Evolutionary conservation across 1,139 yeast species (phyloP).

Genomic region (Yamadazyma sp.): DNA sequence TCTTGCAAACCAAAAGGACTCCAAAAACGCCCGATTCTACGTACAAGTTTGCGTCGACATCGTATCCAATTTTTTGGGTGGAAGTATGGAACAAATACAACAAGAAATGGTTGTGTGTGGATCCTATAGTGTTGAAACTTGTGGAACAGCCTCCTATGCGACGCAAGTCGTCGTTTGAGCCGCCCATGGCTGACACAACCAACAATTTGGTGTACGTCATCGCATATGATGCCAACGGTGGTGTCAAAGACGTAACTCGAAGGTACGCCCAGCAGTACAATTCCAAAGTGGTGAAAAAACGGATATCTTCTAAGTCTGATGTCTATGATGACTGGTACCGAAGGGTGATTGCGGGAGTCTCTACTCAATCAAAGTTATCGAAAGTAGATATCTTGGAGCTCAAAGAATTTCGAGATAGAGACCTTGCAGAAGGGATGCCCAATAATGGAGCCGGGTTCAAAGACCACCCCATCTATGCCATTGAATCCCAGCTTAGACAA

Average conservation of each 20-base stretch:
- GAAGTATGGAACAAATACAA: conserved; percentile 86
- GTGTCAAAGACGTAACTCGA: conserved; percentile 80
- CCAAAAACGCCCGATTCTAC: conserved; percentile 6
- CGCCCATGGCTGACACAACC: conserved; percentile 59
- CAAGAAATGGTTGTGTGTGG: conserved; percentile 81
- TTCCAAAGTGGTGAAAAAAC: conserved; percentile 70
- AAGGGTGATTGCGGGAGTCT: conserved; percentile 32
- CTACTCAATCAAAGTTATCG: conserved; percentile 28
- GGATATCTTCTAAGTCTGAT: conserved; percentile 58
- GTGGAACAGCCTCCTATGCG: conserved; percentile 67
- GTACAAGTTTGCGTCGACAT: conserved; percentile 25
- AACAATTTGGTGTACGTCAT: conserved; percentile 73
- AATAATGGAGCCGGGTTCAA: conserved; percentile 77
- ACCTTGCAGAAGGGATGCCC: conserved; percentile 84
- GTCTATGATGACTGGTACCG: conserved; percentile 68
- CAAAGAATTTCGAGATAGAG: conserved; percentile 65
- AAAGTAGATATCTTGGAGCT: conserved; percentile 68
- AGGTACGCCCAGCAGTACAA: conserved; percentile 72
- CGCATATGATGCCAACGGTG: conserved; percentile 67
- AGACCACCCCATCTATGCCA: conserved; percentile 83
- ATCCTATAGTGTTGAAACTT: conserved; percentile 64
- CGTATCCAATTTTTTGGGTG: conserved; percentile 83
- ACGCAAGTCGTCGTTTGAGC: conserved; percentile 67
- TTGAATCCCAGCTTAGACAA: conserved; percentile 70
- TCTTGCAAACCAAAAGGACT: conserved; percentile 15